These are phyloP conservation scores for Candida neerlandica DNA, from an alignment of 1,139 yeast genomes.

Conservation along the genomic window DNA sequence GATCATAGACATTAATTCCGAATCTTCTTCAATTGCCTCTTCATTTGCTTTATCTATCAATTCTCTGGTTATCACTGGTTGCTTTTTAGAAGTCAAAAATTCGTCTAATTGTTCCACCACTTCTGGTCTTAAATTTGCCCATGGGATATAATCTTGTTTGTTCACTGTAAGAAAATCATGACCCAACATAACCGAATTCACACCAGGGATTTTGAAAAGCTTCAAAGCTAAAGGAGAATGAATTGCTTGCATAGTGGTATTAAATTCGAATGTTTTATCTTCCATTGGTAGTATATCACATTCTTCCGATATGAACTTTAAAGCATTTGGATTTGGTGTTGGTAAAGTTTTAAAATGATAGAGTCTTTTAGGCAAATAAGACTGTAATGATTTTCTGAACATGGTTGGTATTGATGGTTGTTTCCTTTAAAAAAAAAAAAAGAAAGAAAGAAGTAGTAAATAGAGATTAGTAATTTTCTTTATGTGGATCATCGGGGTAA, in stretches of 20 bases:
- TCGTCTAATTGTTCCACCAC: conserved; percentile 43
- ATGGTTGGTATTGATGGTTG: background rate
- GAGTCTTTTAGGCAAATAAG: conserved; percentile 19
- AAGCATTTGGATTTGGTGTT: conserved; percentile 92
- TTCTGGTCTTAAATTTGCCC: conserved; percentile 51
- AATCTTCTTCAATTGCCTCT: conserved; percentile 42
- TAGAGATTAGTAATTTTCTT: background rate
- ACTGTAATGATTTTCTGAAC: background rate
- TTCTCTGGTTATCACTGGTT: conserved; percentile 57
- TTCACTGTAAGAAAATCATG: conserved; percentile 49
- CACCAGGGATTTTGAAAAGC: conserved; percentile 83
- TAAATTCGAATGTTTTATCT: conserved; percentile 61
- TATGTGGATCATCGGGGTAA: background rate
- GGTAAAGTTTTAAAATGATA: conserved; percentile 43
- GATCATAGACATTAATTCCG: conserved; percentile 57
- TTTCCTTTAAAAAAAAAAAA: background rate
- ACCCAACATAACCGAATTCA: conserved; percentile 87
- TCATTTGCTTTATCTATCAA: conserved; percentile 42
- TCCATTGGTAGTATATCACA: conserved; percentile 64
- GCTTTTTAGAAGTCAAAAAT: conserved; percentile 35
- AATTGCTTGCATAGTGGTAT: conserved; percentile 69
- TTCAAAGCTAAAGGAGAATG: conserved; percentile 82
- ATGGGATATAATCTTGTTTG: conserved; percentile 48
- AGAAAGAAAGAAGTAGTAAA: background rate
- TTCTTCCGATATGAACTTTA: conserved; percentile 67